A percentile compares a stretch with the other conserved stretches of the same genome.
phyloP scores from a whole-genome alignment of 2,329 filamentous ascomycete species.

The Pseudocercospora fijiensis region DNA sequence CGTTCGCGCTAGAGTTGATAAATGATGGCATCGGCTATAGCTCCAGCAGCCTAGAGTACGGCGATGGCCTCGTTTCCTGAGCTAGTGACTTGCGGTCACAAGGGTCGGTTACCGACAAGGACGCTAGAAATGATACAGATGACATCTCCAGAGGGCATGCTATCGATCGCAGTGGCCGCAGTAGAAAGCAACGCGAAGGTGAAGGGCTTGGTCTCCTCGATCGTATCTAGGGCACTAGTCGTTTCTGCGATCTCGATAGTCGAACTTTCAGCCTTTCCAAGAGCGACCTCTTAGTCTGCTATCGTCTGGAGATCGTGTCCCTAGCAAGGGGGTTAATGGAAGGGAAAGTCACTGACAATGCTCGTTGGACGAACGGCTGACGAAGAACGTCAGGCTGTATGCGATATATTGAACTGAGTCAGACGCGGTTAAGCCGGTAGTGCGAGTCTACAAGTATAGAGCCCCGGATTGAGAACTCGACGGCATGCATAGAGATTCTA shows the following conservation, averaged over 20 bases:
- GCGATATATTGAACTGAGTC: neutral
- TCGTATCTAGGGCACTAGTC: constrained; percentile 17
- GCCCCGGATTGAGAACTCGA: neutral
- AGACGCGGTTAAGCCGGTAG: neutral
- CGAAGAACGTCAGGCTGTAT: neutral
- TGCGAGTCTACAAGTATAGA: neutral
- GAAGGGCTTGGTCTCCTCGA: constrained; percentile 25
- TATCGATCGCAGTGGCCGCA: constrained; percentile 23
- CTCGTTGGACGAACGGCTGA: neutral
- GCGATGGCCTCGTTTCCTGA: constrained; percentile 20
- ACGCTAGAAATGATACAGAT: constrained; percentile 25
- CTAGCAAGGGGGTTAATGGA: neutral
- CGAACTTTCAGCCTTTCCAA: constrained; percentile 1
- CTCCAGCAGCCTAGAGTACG: constrained; percentile 17
- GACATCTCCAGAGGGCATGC: constrained; percentile 26
- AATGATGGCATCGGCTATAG: constrained; percentile 17
- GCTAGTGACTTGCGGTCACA: constrained; percentile 3
- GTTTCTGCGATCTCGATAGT: constrained; percentile 12
- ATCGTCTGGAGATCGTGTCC: neutral
- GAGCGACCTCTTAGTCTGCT: neutral
- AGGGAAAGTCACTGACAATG: neutral
- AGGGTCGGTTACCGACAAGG: constrained; percentile 13
- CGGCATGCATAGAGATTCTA: neutral
- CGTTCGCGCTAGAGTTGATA: too few species aligned
- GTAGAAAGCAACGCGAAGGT: constrained; percentile 22